Evolutionary conservation across 2,329 filamentous ascomycete genomes (phyloP).

Genomic region (Didymella segeticola): DNA sequence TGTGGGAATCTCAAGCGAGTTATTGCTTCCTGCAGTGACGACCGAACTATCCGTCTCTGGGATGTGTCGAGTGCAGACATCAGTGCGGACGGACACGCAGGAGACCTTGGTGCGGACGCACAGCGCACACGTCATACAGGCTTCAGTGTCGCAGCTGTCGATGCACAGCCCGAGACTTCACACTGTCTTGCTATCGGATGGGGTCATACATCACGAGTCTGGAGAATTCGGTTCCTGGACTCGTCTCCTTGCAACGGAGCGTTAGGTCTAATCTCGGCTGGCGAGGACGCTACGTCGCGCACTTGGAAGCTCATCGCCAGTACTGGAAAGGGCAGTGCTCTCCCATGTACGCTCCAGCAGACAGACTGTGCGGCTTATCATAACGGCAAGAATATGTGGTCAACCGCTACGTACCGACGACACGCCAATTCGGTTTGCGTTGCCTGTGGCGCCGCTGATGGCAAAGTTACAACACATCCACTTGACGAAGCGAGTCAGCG

Average conservation of each 20-base stretch:
- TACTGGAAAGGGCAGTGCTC: neutral
- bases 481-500: conserved; percentile 9
- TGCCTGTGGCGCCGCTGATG: conserved; percentile 77
- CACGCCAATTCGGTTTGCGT: conserved; percentile 20
- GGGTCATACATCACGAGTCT: conserved; percentile 89
- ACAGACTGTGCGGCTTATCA: conserved; percentile 69
- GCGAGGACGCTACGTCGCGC: conserved; percentile 82
- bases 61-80: conserved; percentile 66
- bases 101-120: conserved; percentile 28
- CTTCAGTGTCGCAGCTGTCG: conserved; percentile 48
- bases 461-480: conserved; percentile 56
- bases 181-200: conserved; percentile 72
- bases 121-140: conserved; percentile 52
- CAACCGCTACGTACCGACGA: conserved; percentile 44
- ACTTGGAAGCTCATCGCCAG: conserved; percentile 62
- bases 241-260: conserved; percentile 46
- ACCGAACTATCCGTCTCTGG: conserved; percentile 89
- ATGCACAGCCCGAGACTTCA: conserved; percentile 27
- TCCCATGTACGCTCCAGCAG: conserved; percentile 56
- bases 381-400: conserved; percentile 91
- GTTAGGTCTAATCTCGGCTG: conserved; percentile 71
- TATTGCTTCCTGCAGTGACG: conserved; percentile 93
- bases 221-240: conserved; percentile 75
- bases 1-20: conserved; percentile 61
- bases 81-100: conserved; percentile 27